These are phyloP conservation scores for Stephanodiscus triporus DNA, from an alignment of 108 stramenopile species.

Conservation along the genomic window DNA sequence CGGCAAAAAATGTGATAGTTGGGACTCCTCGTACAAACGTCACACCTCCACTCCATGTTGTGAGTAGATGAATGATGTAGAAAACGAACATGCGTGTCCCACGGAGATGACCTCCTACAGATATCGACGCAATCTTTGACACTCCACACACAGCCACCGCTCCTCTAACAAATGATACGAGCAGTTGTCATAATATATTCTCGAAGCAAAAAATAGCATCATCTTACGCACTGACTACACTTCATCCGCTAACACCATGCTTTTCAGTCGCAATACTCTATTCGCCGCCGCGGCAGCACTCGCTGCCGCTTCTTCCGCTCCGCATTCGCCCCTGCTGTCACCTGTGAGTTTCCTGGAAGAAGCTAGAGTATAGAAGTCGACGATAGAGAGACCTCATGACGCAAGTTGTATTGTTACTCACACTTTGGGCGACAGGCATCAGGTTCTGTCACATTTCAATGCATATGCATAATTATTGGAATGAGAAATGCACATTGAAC, in stretches of 20 bases:
- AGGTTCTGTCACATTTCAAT: no score
- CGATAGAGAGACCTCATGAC: background rate
- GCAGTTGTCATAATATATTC: background rate
- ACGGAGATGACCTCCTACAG: background rate
- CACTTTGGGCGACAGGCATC: no score
- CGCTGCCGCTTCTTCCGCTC: constrained; percentile 34
- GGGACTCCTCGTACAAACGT: no score
- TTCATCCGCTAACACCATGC: constrained; percentile 32
- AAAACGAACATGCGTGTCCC: constrained; percentile 1
- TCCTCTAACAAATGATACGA: background rate
- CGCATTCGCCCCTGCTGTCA: constrained; percentile 40
- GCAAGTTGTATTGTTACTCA: background rate
- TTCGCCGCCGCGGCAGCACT: constrained; percentile 45
- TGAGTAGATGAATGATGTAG: no score
- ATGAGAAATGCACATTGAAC: no score
- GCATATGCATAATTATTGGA: no score
- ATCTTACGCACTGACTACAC: background rate
- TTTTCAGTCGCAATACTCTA: constrained; percentile 42
- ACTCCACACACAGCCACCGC: background rate
- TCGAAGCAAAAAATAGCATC: background rate
- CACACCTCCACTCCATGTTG: no score
- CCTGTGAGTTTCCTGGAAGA: constrained; percentile 23
- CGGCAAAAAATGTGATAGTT: no score
- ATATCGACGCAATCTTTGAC: no score
- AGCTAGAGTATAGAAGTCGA: background rate